Conservation (phyloP, 2,329 filamentous ascomycete genomes). For the Pseudocercospora fuligena region DNA sequence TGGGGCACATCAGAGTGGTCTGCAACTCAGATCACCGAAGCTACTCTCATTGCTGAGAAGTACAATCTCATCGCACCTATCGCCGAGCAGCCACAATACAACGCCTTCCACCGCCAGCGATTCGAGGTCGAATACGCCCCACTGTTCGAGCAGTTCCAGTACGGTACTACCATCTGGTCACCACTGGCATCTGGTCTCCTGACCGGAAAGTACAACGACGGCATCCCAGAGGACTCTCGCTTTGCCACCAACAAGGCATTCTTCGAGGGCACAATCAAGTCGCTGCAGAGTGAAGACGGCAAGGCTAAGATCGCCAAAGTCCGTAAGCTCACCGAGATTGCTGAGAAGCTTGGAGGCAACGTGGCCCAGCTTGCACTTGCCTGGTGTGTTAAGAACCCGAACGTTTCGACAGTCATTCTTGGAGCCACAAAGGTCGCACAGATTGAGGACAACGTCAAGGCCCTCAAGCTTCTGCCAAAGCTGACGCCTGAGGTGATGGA, state of each 20-base stretch:
- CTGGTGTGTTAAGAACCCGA: slow-evolving; percentile 63
- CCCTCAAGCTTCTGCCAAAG: slow-evolving; percentile 48
- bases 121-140: slow-evolving; percentile 67
- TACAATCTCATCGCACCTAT: slow-evolving; percentile 65
- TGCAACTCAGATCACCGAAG: slow-evolving; percentile 64
- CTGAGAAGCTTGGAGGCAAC: slow-evolving; percentile 55
- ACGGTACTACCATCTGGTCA: slow-evolving; percentile 62
- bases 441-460: slow-evolving; percentile 56
- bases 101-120: slow-evolving; percentile 64
- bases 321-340: slow-evolving; percentile 57
- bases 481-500: slow-evolving; percentile 47
- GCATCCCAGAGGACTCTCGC: slow-evolving; percentile 64
- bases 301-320: slow-evolving; percentile 63
- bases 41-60: slow-evolving; percentile 58
- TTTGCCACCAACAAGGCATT: slow-evolving; percentile 63
- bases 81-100: slow-evolving; percentile 63
- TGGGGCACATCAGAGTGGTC: slow-evolving; percentile 68
- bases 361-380: slow-evolving; percentile 61
- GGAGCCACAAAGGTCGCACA: slow-evolving; percentile 56
- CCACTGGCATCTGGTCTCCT: slow-evolving; percentile 62
- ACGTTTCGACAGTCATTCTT: slow-evolving; percentile 61
- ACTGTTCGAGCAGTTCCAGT: slow-evolving; percentile 61
- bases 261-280: slow-evolving; percentile 62
- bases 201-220: slow-evolving; percentile 69
- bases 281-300: slow-evolving; percentile 55